Evolutionary conservation across 257 asterid genomes (phyloP).

Genomic region (Linderniella brevidens): DNA sequence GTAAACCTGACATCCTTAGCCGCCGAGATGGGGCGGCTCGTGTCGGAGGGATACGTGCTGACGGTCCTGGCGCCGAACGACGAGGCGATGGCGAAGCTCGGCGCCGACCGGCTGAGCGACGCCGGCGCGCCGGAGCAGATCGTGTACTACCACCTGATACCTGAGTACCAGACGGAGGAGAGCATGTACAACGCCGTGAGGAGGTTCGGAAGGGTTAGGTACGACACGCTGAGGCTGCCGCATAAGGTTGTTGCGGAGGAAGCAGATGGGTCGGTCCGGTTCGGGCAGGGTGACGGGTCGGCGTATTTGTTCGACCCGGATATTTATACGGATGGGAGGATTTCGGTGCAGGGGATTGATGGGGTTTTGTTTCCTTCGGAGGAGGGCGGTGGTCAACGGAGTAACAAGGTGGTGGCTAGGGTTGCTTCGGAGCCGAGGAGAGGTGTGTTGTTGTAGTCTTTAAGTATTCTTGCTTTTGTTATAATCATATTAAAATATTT

Average conservation of each 20-base stretch:
- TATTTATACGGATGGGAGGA: conserved; percentile 88
- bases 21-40: conserved; percentile 77
- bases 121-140: conserved; percentile 97
- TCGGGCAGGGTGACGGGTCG: conserved; percentile 69
- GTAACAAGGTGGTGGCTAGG: conserved; percentile 14
- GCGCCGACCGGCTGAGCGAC: conserved; percentile 72
- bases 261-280: conserved; percentile 82
- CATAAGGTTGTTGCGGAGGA: conserved; percentile 80
- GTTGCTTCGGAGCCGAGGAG: conserved; percentile 44
- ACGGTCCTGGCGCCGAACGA: conserved; percentile 87
- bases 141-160: conserved; percentile 69
- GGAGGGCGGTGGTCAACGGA: conserved; percentile 14
- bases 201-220: conserved; percentile 72
- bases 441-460: conserved; percentile 22
- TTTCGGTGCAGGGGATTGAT: conserved; percentile 94
- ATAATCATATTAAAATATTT: background rate
- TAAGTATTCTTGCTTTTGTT: conserved; percentile 1
- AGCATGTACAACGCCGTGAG: conserved; percentile 90
- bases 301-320: conserved; percentile 90
- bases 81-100: conserved; percentile 89
- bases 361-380: conserved; percentile 66
- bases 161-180: conserved; percentile 93
- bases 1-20: conserved; percentile 83
- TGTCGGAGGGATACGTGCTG: conserved; percentile 73
- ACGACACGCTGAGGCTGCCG: conserved; percentile 72